Evolutionary conservation across 2,329 filamentous ascomycete genomes (phyloP).

Genomic region (Exserohilum rostratum): DNA sequence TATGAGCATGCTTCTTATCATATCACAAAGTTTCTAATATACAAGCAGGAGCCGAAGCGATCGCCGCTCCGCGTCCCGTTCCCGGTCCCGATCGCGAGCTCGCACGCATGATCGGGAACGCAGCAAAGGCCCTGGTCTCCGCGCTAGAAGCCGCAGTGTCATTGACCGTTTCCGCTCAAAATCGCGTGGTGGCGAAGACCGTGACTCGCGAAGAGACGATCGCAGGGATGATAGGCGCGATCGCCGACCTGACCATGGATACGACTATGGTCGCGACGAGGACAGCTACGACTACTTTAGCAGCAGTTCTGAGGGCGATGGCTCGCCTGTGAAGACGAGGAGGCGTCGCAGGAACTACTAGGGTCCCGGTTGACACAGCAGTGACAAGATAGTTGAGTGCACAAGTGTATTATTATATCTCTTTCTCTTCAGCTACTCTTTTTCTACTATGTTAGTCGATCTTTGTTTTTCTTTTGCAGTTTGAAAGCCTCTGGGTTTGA

Average conservation of each 20-base stretch:
- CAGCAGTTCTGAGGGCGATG: slow-evolving; percentile 20
- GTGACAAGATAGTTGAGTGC: neutral
- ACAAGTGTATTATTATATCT: slow-evolving; percentile 10
- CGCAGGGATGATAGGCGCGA: slow-evolving; percentile 14
- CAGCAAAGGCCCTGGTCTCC: slow-evolving; percentile 21
- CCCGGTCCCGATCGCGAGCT: slow-evolving; percentile 27
- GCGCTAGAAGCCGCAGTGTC: slow-evolving; percentile 35
- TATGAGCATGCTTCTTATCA: neutral
- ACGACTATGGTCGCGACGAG: slow-evolving; percentile 20
- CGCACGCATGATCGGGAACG: slow-evolving; percentile 20
- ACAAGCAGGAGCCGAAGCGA: slow-evolving; percentile 24
- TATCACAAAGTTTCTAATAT: slow-evolving; percentile 1
- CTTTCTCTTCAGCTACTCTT: neutral
- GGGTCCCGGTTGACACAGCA: neutral
- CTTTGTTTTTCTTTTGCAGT: neutral
- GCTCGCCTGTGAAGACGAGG: slow-evolving; percentile 20
- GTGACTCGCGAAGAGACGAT: slow-evolving; percentile 11
- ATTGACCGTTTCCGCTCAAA: slow-evolving; percentile 34
- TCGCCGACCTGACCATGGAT: slow-evolving; percentile 25
- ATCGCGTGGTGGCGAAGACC: slow-evolving; percentile 26
- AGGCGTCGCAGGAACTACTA: slow-evolving; percentile 21
- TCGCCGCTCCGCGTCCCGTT: slow-evolving; percentile 23
- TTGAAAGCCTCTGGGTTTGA: neutral
- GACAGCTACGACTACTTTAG: slow-evolving; percentile 24
- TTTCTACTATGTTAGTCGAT: neutral